Percentiles rank a stretch among this genome's conserved stretches.
Conservation (phyloP, 352 stramenopile genomes). For the Hyphochytrium catenoides region DNA sequence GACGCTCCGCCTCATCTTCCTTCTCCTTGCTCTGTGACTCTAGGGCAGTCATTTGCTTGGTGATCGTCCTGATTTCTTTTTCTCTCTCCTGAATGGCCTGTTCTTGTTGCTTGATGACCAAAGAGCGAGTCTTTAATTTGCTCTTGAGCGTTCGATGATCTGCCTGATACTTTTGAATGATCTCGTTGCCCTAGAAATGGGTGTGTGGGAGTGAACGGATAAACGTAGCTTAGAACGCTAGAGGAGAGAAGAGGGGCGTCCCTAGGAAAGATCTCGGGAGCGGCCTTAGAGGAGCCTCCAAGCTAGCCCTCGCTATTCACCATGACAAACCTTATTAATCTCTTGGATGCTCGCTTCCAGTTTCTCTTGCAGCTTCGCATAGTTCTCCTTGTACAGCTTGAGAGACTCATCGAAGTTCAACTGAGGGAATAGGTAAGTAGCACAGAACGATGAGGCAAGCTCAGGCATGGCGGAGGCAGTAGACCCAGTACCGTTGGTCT, state of each 20-base stretch:
- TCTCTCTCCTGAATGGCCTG: slow-evolving; percentile 48
- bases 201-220: too few species aligned
- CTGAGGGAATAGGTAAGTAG: too few species aligned
- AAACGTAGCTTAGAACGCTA: too few species aligned
- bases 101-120: slow-evolving; percentile 69
- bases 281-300: too few species aligned
- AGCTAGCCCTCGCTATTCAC: too few species aligned
- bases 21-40: slow-evolving; percentile 38
- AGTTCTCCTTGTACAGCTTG: slow-evolving; percentile 61
- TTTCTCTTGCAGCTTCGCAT: slow-evolving; percentile 51
- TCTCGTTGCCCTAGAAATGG: slow-evolving; percentile 70
- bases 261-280: background rate
- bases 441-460: too few species aligned
- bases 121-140: slow-evolving; percentile 60
- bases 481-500: background rate
- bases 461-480: too few species aligned
- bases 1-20: slow-evolving; percentile 26
- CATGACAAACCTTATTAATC: slow-evolving; percentile 59
- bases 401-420: slow-evolving; percentile 49
- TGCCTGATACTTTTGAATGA: slow-evolving; percentile 62
- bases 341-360: slow-evolving; percentile 62
- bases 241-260: background rate
- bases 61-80: slow-evolving; percentile 37
- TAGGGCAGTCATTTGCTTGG: slow-evolving; percentile 23
- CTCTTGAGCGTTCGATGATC: slow-evolving; percentile 40